Conservation (phyloP, 2,329 filamentous ascomycete genomes). For the Fusarium subglutinans region DNA sequence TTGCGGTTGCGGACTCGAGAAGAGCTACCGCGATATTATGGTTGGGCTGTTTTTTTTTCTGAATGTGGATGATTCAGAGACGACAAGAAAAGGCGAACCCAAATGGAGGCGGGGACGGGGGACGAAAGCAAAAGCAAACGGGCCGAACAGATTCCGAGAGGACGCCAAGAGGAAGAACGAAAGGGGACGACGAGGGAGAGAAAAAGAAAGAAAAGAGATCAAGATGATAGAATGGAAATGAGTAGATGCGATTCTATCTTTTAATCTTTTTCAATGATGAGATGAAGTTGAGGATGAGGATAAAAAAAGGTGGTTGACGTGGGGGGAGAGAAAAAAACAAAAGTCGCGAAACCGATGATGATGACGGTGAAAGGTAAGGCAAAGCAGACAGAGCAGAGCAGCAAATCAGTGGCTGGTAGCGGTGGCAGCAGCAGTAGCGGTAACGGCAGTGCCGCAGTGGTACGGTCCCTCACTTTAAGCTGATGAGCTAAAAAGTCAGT, state of each 20-base stretch:
- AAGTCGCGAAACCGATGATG: conserved; percentile 22
- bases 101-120: conserved; percentile 37
- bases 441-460: conserved; percentile 9
- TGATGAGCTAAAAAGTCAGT: background rate
- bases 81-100: conserved; percentile 15
- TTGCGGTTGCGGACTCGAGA: conserved; percentile 37
- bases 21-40: conserved; percentile 29
- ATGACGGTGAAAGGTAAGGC: conserved; percentile 22
- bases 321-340: conserved; percentile 1
- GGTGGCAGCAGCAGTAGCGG: conserved; percentile 7
- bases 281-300: conserved; percentile 8
- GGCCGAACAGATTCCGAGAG: conserved; percentile 38
- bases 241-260: conserved; percentile 22
- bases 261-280: conserved; percentile 20
- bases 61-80: conserved; percentile 19
- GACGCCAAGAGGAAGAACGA: conserved; percentile 27
- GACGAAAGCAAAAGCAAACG: conserved; percentile 38
- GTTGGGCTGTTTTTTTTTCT: background rate
- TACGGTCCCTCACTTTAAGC: conserved; percentile 3
- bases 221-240: conserved; percentile 3
- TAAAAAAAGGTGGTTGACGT: conserved; percentile 1
- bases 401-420: conserved; percentile 4
- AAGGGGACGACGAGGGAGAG: conserved; percentile 4
- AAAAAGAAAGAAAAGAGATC: background rate
- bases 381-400: background rate